Evolutionary conservation across 345 rosid genomes (phyloP).

Genomic region (Populus simonii): DNA sequence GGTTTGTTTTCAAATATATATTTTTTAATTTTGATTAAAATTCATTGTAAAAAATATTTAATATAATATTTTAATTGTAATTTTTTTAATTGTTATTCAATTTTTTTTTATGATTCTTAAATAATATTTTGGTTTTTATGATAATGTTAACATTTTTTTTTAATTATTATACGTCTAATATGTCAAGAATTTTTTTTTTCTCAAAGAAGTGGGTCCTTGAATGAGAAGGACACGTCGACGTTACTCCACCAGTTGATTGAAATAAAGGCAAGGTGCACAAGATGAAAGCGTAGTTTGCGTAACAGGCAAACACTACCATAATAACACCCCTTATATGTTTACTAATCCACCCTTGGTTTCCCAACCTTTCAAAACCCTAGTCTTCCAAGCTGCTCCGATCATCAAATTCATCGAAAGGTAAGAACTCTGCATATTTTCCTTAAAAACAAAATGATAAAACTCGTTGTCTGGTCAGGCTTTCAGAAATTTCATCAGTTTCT

Average conservation of each 20-base stretch:
- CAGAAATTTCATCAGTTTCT: background rate
- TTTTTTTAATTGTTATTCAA: too few relatives aligned
- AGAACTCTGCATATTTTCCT: background rate
- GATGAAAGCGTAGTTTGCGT: background rate
- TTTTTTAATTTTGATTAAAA: too few relatives aligned
- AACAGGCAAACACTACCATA: background rate
- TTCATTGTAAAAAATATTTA: too few relatives aligned
- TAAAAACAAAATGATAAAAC: background rate
- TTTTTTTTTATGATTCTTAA: too few relatives aligned
- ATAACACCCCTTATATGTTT: background rate
- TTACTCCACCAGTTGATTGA: background rate
- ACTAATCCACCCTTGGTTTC: background rate
- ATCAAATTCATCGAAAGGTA: background rate
- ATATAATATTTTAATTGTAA: too few relatives aligned
- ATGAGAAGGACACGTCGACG: background rate
- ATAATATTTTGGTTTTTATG: too few relatives aligned
- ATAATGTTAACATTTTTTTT: too few relatives aligned
- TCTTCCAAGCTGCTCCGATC: background rate
- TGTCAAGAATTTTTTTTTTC: too few relatives aligned
- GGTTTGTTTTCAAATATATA: too few relatives aligned
- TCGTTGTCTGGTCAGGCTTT: background rate
- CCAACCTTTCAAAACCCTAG: conserved; percentile 7
- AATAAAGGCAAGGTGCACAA: background rate
- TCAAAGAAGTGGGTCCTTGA: background rate
- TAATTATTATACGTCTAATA: too few relatives aligned